phyloP scores from a whole-genome alignment of 768 basidiomycete species.

The Agrocybe pediades region DNA sequence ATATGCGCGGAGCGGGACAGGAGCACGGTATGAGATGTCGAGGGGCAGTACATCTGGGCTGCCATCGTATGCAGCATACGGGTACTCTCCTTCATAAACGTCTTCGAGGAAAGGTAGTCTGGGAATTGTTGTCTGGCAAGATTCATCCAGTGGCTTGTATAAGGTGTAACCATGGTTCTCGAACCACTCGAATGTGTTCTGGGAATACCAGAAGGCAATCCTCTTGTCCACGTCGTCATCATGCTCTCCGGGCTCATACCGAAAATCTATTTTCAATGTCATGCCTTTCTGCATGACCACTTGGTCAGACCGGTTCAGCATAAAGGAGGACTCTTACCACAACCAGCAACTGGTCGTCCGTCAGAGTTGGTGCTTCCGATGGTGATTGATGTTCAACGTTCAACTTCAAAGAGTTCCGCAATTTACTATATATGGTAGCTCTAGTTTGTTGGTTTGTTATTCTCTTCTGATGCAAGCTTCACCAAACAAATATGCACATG shows the following conservation, averaged over 20 bases:
- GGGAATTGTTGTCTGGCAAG: background rate
- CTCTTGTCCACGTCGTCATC: conserved; percentile 18
- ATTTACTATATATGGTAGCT: too few species aligned
- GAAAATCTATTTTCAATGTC: background rate
- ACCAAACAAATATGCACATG: too few species aligned
- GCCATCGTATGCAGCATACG: conserved; percentile 9
- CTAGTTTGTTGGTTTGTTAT: too few species aligned
- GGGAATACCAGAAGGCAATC: conserved; percentile 17
- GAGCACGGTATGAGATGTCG: conserved; percentile 1
- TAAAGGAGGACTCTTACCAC: too few species aligned
- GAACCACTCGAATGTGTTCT: conserved; percentile 4
- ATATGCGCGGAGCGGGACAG: background rate
- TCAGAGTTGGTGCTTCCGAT: too few species aligned
- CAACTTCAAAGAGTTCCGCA: too few species aligned
- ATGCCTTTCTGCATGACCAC: too few species aligned
- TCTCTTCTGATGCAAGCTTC: too few species aligned
- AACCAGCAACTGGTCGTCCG: too few species aligned
- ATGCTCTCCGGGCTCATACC: background rate
- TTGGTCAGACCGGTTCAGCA: too few species aligned
- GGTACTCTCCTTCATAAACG: conserved; percentile 7
- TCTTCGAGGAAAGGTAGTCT: background rate
- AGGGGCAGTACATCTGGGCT: background rate
- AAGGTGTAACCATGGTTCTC: conserved; percentile 6
- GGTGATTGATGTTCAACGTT: too few species aligned
- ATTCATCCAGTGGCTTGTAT: background rate